phyloP scores from a whole-genome alignment of 805 yeast genomes.

The Priceomyces haplophilus region DNA sequence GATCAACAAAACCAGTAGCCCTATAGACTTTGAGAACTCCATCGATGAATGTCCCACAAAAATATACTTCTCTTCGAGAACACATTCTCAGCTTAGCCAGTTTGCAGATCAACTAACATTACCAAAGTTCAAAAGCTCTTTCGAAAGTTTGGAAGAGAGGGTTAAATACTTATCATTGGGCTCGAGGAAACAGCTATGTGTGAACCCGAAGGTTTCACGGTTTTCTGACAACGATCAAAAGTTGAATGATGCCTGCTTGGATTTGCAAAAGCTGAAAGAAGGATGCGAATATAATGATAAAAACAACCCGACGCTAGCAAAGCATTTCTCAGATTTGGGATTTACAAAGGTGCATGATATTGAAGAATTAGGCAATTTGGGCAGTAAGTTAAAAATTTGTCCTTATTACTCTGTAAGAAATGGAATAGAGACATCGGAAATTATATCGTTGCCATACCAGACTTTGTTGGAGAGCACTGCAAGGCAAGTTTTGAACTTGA shows the following conservation, averaged over 20 bases:
- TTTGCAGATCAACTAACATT: slow-evolving; percentile 68
- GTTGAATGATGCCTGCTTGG: slow-evolving; percentile 80
- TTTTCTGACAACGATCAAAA: slow-evolving; percentile 44
- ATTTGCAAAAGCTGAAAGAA: slow-evolving; percentile 47
- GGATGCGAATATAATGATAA: slow-evolving; percentile 25
- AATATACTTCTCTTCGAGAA: slow-evolving; percentile 75
- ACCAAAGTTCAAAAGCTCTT: slow-evolving; percentile 63
- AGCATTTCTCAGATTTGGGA: slow-evolving; percentile 52
- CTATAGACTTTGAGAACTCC: slow-evolving; percentile 16
- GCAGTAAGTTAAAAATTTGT: slow-evolving; percentile 56
- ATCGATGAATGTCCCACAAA: slow-evolving; percentile 33
- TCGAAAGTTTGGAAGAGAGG: slow-evolving; percentile 46
- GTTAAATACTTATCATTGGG: slow-evolving; percentile 72
- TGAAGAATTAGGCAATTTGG: slow-evolving; percentile 69
- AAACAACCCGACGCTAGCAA: slow-evolving; percentile 25
- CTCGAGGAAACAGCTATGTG: slow-evolving; percentile 82
- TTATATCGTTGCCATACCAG: slow-evolving; percentile 84
- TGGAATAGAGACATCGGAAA: slow-evolving; percentile 59
- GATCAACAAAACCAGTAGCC: slow-evolving; percentile 40
- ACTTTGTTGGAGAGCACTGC: slow-evolving; percentile 60
- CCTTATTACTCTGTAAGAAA: slow-evolving; percentile 78
- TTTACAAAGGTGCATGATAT: slow-evolving; percentile 66
- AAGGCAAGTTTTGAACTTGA: slow-evolving; percentile 56
- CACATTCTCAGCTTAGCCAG: slow-evolving; percentile 86
- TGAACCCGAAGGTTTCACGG: slow-evolving; percentile 58